Base-by-base conservation (phyloP, 495 filamentous ascomycete species). In the Neurospora cerealis region DNA sequence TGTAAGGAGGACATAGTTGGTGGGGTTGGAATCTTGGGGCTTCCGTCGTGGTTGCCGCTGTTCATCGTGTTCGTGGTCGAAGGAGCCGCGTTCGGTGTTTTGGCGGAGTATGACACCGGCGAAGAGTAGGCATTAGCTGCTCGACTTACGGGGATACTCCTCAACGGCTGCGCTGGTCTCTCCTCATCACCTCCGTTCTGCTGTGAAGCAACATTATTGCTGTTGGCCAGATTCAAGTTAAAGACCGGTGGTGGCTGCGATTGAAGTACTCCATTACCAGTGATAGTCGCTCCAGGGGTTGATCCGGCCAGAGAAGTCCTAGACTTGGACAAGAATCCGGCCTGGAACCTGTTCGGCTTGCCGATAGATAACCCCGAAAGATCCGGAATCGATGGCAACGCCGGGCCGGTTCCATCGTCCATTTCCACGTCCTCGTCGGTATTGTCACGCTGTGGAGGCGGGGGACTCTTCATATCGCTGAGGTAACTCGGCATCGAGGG, bases 271-370 rank as follows among this genome's bases (percentile, higher is more conserved):
- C 81, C 70, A 4, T 44, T 36, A 9, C 39, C 70, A 71, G 42
- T 15, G 75, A 62, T 9, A 17, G 54, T 34, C 54, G 28, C 28
- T 36, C 13, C 54, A 0, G 54, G 54, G 28, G 54, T 66, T 66
- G 54, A 66, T 66, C 54, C 54, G 9, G 54, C 54, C 28, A 66
- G 24, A 1, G 81, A 78, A 1, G 75, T 62, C 13, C 79, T 76
- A 37, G 78, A 71, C 84, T 97, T 97, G 24, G 92, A 90, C 71
- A 98, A 84, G 80, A 97, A 97, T 36, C 96, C 96, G 40, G 94
- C 87, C 79, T 97, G 93, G 86, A 99, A 97, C 41, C 96, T 88
- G 81, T 89, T 94, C 71, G 87, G 89, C 77, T 92, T 94, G 76
- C 86, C 79, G 70, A 82, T 76, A 34, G 75, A 76, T 1, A 87